Evolutionary conservation across 345 rosid genomes (phyloP).

Genomic region (Mallotus nudiflorus): DNA sequence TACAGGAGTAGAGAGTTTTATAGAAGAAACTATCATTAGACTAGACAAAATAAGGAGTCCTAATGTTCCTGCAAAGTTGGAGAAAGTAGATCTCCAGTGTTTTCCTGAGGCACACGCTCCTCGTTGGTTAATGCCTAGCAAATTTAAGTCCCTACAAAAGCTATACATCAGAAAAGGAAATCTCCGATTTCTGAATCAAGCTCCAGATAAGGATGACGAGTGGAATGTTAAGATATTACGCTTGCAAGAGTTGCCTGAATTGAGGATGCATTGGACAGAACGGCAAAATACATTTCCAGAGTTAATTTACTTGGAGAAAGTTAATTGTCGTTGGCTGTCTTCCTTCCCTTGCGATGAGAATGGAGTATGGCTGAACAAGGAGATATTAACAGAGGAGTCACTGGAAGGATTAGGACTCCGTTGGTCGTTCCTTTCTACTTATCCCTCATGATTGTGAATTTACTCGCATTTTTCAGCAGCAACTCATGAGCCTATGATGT

Average conservation of each 20-base stretch:
- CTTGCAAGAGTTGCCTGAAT: constrained; percentile 32
- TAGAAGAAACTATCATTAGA: no score
- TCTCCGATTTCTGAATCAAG: constrained; percentile 11
- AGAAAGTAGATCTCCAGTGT: constrained; percentile 42
- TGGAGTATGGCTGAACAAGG: constrained; percentile 33
- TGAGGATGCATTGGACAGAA: constrained; percentile 30
- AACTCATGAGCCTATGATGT: no score
- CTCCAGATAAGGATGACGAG: background rate
- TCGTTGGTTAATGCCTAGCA: constrained; percentile 9
- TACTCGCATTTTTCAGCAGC: no score
- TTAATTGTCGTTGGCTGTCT: constrained; percentile 34
- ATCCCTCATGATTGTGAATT: no score
- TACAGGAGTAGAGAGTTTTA: no score
- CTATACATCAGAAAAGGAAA: constrained; percentile 43
- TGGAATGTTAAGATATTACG: constrained; percentile 31
- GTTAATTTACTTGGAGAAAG: constrained; percentile 39
- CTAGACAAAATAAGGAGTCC: no score
- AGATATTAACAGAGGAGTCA: no score
- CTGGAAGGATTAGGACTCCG: background rate
- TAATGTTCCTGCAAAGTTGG: constrained; percentile 21
- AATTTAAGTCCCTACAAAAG: constrained; percentile 10
- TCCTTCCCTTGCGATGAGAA: constrained; percentile 38
- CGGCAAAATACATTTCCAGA: constrained; percentile 23
- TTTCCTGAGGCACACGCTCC: constrained; percentile 31
- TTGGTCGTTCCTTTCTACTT: constrained; percentile 8